phyloP scores from a whole-genome alignment of 2,329 filamentous ascomycete species.

The Paraphoma sp. region DNA sequence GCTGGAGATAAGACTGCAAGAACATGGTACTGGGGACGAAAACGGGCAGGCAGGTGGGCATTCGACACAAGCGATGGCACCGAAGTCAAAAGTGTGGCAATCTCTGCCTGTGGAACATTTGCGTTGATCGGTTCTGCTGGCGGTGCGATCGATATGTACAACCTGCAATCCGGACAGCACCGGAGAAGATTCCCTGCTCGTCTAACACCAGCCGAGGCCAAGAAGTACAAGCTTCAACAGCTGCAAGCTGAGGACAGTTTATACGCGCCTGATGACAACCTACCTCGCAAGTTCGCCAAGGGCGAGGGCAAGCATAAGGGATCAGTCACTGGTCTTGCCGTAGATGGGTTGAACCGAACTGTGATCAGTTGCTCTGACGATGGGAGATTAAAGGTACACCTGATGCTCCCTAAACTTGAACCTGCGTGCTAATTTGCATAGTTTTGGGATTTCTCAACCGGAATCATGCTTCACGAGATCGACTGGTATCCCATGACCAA shows the following conservation, averaged over 20 bases:
- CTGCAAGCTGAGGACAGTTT: constrained; percentile 61
- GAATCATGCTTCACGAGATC: constrained; percentile 78
- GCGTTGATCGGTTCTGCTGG: constrained; percentile 84
- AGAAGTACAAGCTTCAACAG: constrained; percentile 72
- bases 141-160: constrained; percentile 92
- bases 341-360: constrained; percentile 87
- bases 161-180: constrained; percentile 89
- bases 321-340: constrained; percentile 82
- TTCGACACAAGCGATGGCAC: constrained; percentile 84
- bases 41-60: constrained; percentile 90
- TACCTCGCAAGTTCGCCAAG: constrained; percentile 49
- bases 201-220: constrained; percentile 78
- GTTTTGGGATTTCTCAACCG: constrained; percentile 96
- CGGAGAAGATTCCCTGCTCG: constrained; percentile 85
- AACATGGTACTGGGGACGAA: constrained; percentile 98
- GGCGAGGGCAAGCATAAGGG: constrained; percentile 77
- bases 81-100: constrained; percentile 82
- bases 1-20: constrained; percentile 82
- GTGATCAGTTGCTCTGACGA: constrained; percentile 88
- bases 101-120: constrained; percentile 93
- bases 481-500: constrained; percentile 81
- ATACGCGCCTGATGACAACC: constrained; percentile 14
- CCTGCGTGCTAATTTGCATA: constrained; percentile 32
- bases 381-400: constrained; percentile 79
- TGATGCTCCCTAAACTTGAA: background rate